Evolutionary conservation across 768 basidiomycete genomes (phyloP), one percentile per base, ranked within the genome.

Genomic region (Tricholoma saponaceum): DNA sequence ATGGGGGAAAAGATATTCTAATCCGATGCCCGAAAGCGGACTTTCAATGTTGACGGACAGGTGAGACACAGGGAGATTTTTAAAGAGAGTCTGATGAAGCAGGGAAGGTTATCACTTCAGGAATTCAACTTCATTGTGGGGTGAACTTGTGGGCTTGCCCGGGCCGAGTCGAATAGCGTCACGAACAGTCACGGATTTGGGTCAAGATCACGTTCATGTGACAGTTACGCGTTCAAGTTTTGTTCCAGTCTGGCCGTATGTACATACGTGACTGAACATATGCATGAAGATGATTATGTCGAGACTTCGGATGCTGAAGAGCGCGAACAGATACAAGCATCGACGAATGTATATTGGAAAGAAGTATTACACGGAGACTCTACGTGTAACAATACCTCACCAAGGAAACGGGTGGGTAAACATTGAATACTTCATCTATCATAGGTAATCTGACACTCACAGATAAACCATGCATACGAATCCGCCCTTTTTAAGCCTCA

Each of bases 241-340:
- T n/a, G n/a, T n/a, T n/a, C n/a, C n/a, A n/a, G n/a, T n/a, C n/a
- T n/a, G n/a, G n/a, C n/a, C n/a, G n/a, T n/a, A n/a, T n/a, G n/a
- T n/a, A n/a, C n/a, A n/a, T n/a, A n/a, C n/a, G n/a, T n/a, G n/a
- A 30, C 28, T 8, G 2, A 30, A 6, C 44, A 22, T 43, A 74
- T 74, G 71, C 62, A 71, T 39, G 68, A 72, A 41, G 74, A 74
- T 5, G 83, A 83, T 44, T 64, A 81, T 50, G 79, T 87, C 13
- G 83, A 83, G 63, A 86, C 86, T 16, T 87, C 85, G 4, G 86
- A 88, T 61, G 69, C 73, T 49, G 86, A 86, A 62, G 86, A 88
- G 61, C 74, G 76, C 39, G 81, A 81, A 62, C 74, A 75, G 46
- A 58, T 80, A n/a, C 44, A 57, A 13, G 52, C 60, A 56, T 63